Evolutionary conservation across 1,284 basidiomycete species (phyloP), one percentile per base, ranked within the genome.

Genomic region (Melampsora larici-populina): DNA sequence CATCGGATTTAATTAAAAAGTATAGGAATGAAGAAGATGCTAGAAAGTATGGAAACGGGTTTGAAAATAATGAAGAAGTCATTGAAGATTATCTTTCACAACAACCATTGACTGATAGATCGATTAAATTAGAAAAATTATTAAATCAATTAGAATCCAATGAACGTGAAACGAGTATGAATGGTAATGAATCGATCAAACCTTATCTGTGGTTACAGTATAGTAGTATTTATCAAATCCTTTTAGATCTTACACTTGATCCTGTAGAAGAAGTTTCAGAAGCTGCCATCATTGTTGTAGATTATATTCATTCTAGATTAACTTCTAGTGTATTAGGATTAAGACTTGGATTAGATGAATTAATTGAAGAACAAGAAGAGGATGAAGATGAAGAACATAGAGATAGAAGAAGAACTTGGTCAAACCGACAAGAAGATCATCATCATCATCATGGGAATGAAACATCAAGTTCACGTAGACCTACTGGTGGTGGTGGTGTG

Each of bases 231-330:
- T 84, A 82, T 60, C 81, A 82, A 1, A 80, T 83, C 24, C 79
- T 84, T 40, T 80, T 84, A 15, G 82, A 84, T 78, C 80, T 84
- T 49, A 81, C 80, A 72, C 81, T 81, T 17, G 83, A 84, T 77
- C 80, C 82, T 9, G 80, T 82, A 65, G 80, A 81, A 7, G 82
- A 84, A 63, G 83, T 84, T 24, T 80, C 81, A 18, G 79, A 79
- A 24, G 71, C 83, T 65, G 82, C 83, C 0, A 79, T 80, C 73
- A 83, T 82, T 8, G 81, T 83, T 11, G 79, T 84, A 51, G 83
- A 84, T 76, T 82, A 81, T 67, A 75, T 84, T 78, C 77, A 82
- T 26, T 81, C 82, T 6, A 79, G 81, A 21, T 66, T 84, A 66
- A 63, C 82, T 40, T 81, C 82, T 26, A 70, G 67, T 33, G 60